Percentiles rank a stretch among this genome's conserved stretches.
phyloP scores from a whole-genome alignment of 1,139 yeast genomes.

The Pichia sorboxylosa region DNA sequence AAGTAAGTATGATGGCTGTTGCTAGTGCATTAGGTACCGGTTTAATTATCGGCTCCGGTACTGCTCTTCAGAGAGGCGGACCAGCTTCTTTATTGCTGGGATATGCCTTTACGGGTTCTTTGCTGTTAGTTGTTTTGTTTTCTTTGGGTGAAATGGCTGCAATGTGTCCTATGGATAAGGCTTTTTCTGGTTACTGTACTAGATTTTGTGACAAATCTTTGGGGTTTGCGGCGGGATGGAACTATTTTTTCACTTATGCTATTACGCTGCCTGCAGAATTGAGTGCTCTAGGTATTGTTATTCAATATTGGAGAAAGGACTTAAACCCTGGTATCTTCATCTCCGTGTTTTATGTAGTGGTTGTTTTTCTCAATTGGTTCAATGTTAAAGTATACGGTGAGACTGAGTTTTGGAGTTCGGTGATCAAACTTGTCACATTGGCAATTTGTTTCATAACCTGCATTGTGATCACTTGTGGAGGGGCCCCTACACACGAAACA shows the following conservation, averaged over 20 bases:
- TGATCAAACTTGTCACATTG: slow-evolving; percentile 49
- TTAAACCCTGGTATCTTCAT: slow-evolving; percentile 76
- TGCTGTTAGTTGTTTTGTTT: slow-evolving; percentile 58
- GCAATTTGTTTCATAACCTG: slow-evolving; percentile 38
- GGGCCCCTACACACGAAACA: slow-evolving; percentile 49
- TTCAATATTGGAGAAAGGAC: slow-evolving; percentile 59
- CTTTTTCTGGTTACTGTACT: slow-evolving; percentile 45
- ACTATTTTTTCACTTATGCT: slow-evolving; percentile 83
- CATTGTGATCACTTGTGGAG: slow-evolving; percentile 42
- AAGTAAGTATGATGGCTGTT: slow-evolving; percentile 53
- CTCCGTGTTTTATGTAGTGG: slow-evolving; percentile 49
- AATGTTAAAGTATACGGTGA: slow-evolving; percentile 61
- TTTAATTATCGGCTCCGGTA: slow-evolving; percentile 46
- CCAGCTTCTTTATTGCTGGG: slow-evolving; percentile 59
- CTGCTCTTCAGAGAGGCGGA: slow-evolving; percentile 43
- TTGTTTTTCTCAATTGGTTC: slow-evolving; percentile 40
- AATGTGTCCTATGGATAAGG: slow-evolving; percentile 59
- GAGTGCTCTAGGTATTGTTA: slow-evolving; percentile 70
- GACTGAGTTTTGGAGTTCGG: slow-evolving; percentile 57
- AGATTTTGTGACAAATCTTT: slow-evolving; percentile 59
- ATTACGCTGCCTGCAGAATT: slow-evolving; percentile 75
- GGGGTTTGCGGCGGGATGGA: slow-evolving; percentile 75
- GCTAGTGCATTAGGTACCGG: slow-evolving; percentile 74
- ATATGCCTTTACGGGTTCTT: slow-evolving; percentile 52
- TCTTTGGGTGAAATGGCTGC: slow-evolving; percentile 75